These are phyloP conservation scores for Hydnum rufescens DNA, from an alignment of 768 basidiomycete genomes.

Conservation along the genomic window DNA sequence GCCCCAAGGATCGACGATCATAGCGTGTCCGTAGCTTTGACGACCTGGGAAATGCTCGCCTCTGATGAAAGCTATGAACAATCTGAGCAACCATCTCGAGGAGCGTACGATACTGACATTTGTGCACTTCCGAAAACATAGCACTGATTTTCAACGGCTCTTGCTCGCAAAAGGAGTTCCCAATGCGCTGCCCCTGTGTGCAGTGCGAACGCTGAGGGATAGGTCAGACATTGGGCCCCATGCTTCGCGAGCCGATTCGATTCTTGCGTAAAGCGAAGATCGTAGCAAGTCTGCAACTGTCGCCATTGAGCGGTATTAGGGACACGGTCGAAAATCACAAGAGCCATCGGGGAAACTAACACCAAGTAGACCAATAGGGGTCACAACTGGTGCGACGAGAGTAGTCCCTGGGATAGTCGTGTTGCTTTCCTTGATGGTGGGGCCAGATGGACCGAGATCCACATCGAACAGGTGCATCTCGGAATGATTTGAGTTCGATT, in stretches of 20 bases:
- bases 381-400: conserved; percentile 5
- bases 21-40: conserved; percentile 10
- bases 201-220: conserved; percentile 11
- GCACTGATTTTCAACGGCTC: conserved; percentile 13
- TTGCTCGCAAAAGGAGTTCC: conserved; percentile 10
- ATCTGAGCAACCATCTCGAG: background rate
- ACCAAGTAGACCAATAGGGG: conserved; percentile 10
- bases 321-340: background rate
- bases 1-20: conserved; percentile 13
- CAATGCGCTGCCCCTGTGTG: conserved; percentile 12
- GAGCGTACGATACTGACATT: background rate
- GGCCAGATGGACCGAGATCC: conserved; percentile 7
- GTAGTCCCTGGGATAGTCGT: conserved; percentile 6
- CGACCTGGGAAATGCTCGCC: conserved; percentile 12
- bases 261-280: conserved; percentile 9
- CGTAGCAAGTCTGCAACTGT: conserved; percentile 12
- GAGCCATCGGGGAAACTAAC: conserved; percentile 6
- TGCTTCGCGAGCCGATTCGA: conserved; percentile 2
- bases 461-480: conserved; percentile 12
- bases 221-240: conserved; percentile 7
- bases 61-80: background rate
- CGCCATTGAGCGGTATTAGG: background rate
- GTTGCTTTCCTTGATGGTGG: conserved; percentile 6
- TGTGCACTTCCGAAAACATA: conserved; percentile 12
- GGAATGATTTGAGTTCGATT: background rate